phyloP scores from a whole-genome alignment of 441 rosid genomes.

The Oxalis stricta region DNA sequence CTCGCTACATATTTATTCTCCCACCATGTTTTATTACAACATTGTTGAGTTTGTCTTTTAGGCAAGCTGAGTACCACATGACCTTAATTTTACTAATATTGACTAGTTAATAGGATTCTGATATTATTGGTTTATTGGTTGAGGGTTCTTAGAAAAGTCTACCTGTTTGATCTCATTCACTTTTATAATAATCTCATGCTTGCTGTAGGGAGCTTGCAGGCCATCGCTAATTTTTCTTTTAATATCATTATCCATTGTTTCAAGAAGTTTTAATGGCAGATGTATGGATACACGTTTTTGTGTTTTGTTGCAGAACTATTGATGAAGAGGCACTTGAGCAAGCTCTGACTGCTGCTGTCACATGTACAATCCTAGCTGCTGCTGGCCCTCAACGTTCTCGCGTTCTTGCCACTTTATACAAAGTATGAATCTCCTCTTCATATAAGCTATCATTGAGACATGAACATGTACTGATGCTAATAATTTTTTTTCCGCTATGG shows the following conservation, averaged over 20 bases:
- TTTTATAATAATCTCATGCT: too few relatives aligned
- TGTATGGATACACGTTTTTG: background rate
- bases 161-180: too few relatives aligned
- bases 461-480: constrained; percentile 8
- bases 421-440: constrained; percentile 29
- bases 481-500: constrained; percentile 12
- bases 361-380: constrained; percentile 94
- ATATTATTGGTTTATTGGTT: too few relatives aligned
- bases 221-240: background rate
- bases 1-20: too few relatives aligned
- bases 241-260: background rate
- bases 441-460: constrained; percentile 1
- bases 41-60: too few relatives aligned
- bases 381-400: constrained; percentile 99
- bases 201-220: too few relatives aligned
- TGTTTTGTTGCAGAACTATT: constrained; percentile 48
- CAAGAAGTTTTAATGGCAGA: background rate
- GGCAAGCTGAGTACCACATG: too few relatives aligned
- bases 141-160: too few relatives aligned
- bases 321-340: constrained; percentile 92
- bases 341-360: constrained; percentile 92
- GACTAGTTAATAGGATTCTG: too few relatives aligned
- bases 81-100: too few relatives aligned
- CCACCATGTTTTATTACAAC: too few relatives aligned
- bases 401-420: constrained; percentile 91